phyloP scores from a whole-genome alignment of 2,329 filamentous ascomycete genomes.

The Fonsecaea monophora region DNA sequence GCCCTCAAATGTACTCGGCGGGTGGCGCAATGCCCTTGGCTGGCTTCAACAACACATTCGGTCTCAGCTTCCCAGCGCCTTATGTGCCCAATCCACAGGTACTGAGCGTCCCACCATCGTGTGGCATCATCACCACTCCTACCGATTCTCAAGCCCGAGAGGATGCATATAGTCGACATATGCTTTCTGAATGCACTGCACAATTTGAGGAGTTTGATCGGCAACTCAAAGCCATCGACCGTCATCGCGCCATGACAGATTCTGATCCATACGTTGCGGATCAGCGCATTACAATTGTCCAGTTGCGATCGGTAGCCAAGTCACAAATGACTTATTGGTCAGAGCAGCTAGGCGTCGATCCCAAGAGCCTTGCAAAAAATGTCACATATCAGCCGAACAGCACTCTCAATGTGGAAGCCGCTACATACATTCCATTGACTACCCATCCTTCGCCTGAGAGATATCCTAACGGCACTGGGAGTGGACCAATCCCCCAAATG shows the following conservation, averaged over 20 bases:
- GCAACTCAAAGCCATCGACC: conserved; percentile 39
- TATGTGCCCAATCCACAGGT: conserved; percentile 17
- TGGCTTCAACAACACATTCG: conserved; percentile 24
- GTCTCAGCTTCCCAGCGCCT: conserved; percentile 15
- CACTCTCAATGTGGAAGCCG: conserved; percentile 37
- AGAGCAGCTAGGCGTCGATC: conserved; percentile 19
- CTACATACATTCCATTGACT: conserved; percentile 34
- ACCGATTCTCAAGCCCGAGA: conserved; percentile 6
- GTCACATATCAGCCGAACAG: conserved; percentile 16
- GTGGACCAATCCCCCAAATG: conserved; percentile 1
- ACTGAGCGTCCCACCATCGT: conserved; percentile 15
- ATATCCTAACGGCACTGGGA: conserved; percentile 6
- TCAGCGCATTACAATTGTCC: conserved; percentile 36
- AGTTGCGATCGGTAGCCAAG: conserved; percentile 36
- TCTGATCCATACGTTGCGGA: conserved; percentile 30
- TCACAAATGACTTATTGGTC: conserved; percentile 30
- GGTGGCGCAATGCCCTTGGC: conserved; percentile 14
- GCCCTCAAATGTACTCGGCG: conserved; percentile 23
- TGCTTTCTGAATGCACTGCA: conserved; percentile 19
- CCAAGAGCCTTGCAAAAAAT: conserved; percentile 14
- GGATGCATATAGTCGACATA: conserved; percentile 15
- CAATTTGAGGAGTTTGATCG: conserved; percentile 36
- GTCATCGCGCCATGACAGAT: conserved; percentile 37
- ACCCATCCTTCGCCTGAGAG: neutral
- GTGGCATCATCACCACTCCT: conserved; percentile 11